These are phyloP conservation scores for Naganishia antarctica DNA, from an alignment of 768 basidiomycete genomes.

Conservation along the genomic window DNA sequence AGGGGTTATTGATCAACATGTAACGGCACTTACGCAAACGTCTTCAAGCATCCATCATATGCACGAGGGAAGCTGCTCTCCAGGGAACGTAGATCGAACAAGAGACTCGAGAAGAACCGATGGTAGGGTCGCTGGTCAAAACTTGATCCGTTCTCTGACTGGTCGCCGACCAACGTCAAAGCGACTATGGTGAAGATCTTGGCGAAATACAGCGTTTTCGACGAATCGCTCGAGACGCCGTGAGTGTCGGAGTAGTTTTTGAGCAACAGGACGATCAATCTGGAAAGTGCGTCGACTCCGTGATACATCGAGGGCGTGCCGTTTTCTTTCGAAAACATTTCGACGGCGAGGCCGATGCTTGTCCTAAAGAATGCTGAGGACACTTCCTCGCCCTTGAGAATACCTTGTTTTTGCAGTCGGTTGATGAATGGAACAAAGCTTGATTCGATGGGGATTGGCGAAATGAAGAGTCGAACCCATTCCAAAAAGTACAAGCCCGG, in stretches of 20 bases:
- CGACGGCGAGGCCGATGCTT: slow-evolving; percentile 89
- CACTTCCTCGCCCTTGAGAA: slow-evolving; percentile 88
- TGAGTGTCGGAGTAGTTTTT: slow-evolving; percentile 95
- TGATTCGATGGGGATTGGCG: slow-evolving; percentile 77
- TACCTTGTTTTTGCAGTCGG: slow-evolving; percentile 93
- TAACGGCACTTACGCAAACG: slow-evolving; percentile 63
- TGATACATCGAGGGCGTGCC: slow-evolving; percentile 72
- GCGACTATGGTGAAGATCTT: slow-evolving; percentile 98
- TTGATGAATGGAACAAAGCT: slow-evolving; percentile 94
- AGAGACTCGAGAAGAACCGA: slow-evolving; percentile 92
- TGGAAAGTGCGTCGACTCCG: slow-evolving; percentile 89
- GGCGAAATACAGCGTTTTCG: slow-evolving; percentile 91
- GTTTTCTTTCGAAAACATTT: slow-evolving; percentile 60
- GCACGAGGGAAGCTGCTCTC: slow-evolving; percentile 79
- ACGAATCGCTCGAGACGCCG: slow-evolving; percentile 85
- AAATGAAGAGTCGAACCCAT: slow-evolving; percentile 94
- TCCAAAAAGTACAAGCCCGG: slow-evolving; percentile 52
- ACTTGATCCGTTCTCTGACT: slow-evolving; percentile 82
- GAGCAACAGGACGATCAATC: slow-evolving; percentile 94
- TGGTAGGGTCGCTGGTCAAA: slow-evolving; percentile 99
- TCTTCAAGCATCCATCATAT: slow-evolving; percentile 69
- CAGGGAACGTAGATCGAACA: slow-evolving; percentile 83
- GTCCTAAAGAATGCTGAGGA: slow-evolving; percentile 98
- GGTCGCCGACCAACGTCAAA: slow-evolving; percentile 85
- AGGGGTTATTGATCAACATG: neutral